Conservation (phyloP, 176 grass and related monocot genomes). For the Guadua angustifolia region DNA sequence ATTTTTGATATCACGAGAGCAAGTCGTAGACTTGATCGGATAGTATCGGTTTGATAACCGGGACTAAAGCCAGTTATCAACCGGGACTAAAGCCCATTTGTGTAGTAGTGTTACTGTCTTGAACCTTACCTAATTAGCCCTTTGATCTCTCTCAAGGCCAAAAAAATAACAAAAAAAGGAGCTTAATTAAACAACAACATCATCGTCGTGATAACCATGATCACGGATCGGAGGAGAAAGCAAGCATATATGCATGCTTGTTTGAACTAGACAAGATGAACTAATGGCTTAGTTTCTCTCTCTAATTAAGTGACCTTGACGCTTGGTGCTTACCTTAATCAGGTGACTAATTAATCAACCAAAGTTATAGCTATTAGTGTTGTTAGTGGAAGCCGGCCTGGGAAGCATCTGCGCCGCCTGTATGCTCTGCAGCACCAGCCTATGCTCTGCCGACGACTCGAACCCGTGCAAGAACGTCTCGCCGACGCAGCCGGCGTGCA, state of each 20-base stretch:
- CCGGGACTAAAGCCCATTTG: no score
- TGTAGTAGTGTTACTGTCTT: no score
- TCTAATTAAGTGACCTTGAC: neutral
- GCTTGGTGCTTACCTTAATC: constrained; percentile 26
- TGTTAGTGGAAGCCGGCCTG: constrained; percentile 62
- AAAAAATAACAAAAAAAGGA: constrained; percentile 20
- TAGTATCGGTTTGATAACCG: no score
- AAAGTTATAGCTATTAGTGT: constrained; percentile 67
- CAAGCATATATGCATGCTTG: neutral
- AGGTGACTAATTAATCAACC: constrained; percentile 27
- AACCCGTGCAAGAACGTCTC: constrained; percentile 51
- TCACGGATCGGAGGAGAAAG: neutral
- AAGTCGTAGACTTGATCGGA: no score
- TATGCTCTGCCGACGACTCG: constrained; percentile 57
- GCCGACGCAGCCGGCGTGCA: neutral
- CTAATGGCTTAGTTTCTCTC: neutral
- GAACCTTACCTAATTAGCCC: constrained; percentile 32
- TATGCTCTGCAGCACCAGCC: constrained; percentile 61
- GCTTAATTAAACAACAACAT: neutral
- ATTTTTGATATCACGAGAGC: no score
- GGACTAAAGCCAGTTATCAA: no score
- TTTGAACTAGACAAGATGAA: neutral
- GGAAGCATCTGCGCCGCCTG: constrained; percentile 67
- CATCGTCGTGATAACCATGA: neutral
- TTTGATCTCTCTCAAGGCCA: constrained; percentile 9